phyloP scores from a whole-genome alignment of 768 basidiomycete species.

The Cyclocybe cylindracea region DNA sequence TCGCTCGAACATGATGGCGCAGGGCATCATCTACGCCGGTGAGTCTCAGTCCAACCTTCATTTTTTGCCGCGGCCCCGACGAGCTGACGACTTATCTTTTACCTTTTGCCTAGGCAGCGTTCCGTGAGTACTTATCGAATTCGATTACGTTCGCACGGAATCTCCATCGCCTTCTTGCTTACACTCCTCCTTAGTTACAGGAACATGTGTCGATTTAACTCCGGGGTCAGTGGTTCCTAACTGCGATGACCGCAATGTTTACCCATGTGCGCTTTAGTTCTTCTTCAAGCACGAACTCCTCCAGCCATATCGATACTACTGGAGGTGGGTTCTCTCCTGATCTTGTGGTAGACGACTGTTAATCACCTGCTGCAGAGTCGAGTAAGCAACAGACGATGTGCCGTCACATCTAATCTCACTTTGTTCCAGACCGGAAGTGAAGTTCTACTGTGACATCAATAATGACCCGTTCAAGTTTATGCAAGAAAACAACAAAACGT shows the following conservation, averaged over 20 bases:
- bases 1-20: conserved; percentile 62
- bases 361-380: conserved; percentile 50
- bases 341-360: background rate
- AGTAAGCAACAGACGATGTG: conserved; percentile 45
- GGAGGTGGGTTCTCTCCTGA: conserved; percentile 44
- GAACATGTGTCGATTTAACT: conserved; percentile 96
- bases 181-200: conserved; percentile 56
- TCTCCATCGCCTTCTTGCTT: background rate
- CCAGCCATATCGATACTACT: conserved; percentile 81
- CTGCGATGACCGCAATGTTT: background rate
- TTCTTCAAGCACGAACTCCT: conserved; percentile 84
- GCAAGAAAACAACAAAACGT: conserved; percentile 60
- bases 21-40: conserved; percentile 66
- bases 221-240: conserved; percentile 58
- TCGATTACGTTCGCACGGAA: background rate
- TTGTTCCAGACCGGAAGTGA: conserved; percentile 63
- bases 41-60: conserved; percentile 12
- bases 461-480: conserved; percentile 83
- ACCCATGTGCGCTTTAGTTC: conserved; percentile 44
- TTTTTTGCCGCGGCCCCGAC: background rate
- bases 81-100: conserved; percentile 2
- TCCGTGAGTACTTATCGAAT: conserved; percentile 46
- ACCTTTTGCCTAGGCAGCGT: conserved; percentile 57
- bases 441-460: conserved; percentile 75
- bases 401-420: conserved; percentile 3